phyloP scores from a whole-genome alignment of 1,284 basidiomycete genomes.

The Calocybe gambosa region DNA sequence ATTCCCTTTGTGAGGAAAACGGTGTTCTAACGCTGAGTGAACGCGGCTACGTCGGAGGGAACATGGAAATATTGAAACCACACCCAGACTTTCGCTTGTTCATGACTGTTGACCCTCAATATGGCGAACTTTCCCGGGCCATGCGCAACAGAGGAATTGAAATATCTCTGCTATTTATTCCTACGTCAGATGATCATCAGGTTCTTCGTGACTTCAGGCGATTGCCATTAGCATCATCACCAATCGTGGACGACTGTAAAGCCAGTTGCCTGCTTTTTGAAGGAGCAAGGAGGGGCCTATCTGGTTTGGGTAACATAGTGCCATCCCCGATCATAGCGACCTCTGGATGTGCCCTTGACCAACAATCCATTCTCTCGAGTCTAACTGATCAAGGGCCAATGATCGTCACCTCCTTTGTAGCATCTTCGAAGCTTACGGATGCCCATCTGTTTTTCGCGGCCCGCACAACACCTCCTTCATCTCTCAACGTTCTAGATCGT shows the following conservation, averaged over 20 bases:
- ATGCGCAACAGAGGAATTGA: conserved; percentile 99
- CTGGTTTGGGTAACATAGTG: conserved; percentile 4
- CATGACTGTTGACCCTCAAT: conserved; percentile 88
- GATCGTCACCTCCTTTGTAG: conserved; percentile 17
- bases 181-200: conserved; percentile 38
- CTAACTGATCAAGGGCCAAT: conserved; percentile 34
- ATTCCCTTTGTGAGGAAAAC: conserved; percentile 89
- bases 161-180: conserved; percentile 45
- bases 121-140: conserved; percentile 93
- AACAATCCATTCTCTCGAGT: conserved; percentile 41
- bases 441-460: conserved; percentile 37
- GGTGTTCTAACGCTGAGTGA: conserved; percentile 86
- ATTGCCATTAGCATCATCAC: conserved; percentile 29
- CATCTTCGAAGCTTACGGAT: conserved; percentile 14
- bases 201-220: conserved; percentile 45
- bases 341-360: conserved; percentile 35
- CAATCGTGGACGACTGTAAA: conserved; percentile 9
- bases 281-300: conserved; percentile 33
- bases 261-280: conserved; percentile 23
- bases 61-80: conserved; percentile 72
- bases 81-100: conserved; percentile 90
- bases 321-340: conserved; percentile 15
- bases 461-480: conserved; percentile 30
- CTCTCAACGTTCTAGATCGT: conserved; percentile 31
- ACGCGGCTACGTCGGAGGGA: conserved; percentile 78